Conservation (phyloP, 2,329 filamentous ascomycete genomes). For the Cladophialophora exuberans region DNA sequence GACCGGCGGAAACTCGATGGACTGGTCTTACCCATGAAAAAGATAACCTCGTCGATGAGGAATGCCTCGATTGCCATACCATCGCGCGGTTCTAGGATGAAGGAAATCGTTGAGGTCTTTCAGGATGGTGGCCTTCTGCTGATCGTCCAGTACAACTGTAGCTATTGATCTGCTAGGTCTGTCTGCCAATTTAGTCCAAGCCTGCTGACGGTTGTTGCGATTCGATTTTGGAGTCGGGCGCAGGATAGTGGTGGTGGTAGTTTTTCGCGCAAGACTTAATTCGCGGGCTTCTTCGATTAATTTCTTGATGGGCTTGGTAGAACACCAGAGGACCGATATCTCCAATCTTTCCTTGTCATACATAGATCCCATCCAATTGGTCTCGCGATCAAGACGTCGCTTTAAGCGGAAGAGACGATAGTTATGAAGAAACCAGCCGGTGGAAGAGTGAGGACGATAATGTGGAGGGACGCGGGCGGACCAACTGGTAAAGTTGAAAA, state of each 20-base stretch:
- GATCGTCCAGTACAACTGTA: slow-evolving; percentile 72
- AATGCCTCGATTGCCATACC: slow-evolving; percentile 54
- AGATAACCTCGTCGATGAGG: slow-evolving; percentile 77
- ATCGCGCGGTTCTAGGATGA: slow-evolving; percentile 17
- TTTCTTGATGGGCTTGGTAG: slow-evolving; percentile 52
- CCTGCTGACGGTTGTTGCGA: slow-evolving; percentile 18
- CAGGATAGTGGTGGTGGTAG: slow-evolving; percentile 50
- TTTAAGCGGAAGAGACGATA: slow-evolving; percentile 48
- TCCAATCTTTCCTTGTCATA: slow-evolving; percentile 47
- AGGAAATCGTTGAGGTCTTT: slow-evolving; percentile 78
- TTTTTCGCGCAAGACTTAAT: slow-evolving; percentile 47
- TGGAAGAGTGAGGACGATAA: slow-evolving; percentile 55
- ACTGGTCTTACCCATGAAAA: slow-evolving; percentile 63
- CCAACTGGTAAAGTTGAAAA: slow-evolving; percentile 57
- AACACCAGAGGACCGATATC: slow-evolving; percentile 53
- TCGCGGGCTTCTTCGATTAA: slow-evolving; percentile 50
- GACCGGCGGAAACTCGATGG: too few species aligned
- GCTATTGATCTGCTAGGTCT: slow-evolving; percentile 63
- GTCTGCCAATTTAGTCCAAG: slow-evolving; percentile 30
- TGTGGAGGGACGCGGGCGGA: slow-evolving; percentile 51
- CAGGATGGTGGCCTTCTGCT: slow-evolving; percentile 68
- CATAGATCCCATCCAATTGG: slow-evolving; percentile 32
- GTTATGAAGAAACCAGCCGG: slow-evolving; percentile 48
- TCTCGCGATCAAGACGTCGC: slow-evolving; percentile 39
- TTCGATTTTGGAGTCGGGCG: slow-evolving; percentile 49